These are phyloP conservation scores for Lepidium sativum DNA, from an alignment of 345 rosid genomes.

Conservation along the genomic window DNA sequence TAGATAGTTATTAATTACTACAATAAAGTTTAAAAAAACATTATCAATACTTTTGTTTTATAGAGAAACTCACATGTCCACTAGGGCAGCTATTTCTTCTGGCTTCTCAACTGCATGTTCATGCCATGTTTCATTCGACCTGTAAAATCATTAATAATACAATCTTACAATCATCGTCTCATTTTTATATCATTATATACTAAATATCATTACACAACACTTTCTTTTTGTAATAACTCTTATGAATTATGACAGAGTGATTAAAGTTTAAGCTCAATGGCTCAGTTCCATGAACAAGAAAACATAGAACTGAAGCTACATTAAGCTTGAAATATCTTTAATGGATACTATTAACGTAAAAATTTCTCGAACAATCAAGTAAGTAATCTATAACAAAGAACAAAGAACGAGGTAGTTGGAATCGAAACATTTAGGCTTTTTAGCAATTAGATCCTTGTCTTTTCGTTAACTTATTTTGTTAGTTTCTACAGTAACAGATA, in stretches of 20 bases:
- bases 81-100: conserved; percentile 63
- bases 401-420: too few species aligned
- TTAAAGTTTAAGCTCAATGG: not conserved
- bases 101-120: conserved; percentile 65
- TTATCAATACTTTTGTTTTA: conserved; percentile 1
- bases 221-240: not conserved
- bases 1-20: not conserved
- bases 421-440: too few species aligned
- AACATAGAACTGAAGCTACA: not conserved
- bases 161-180: conserved; percentile 3
- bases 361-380: too few species aligned
- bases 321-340: not conserved
- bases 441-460: too few species aligned
- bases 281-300: conserved; percentile 1
- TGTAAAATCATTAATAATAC: conserved; percentile 14
- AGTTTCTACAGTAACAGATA: too few species aligned
- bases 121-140: conserved; percentile 45
- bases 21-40: not conserved
- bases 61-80: conserved; percentile 59
- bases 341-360: not conserved
- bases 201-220: not conserved
- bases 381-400: too few species aligned
- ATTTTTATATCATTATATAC: not conserved
- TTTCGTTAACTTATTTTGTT: too few species aligned
- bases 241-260: not conserved